A percentile compares a stretch with the other conserved stretches of the same genome.
Evolutionary conservation across 139 green algal genomes (phyloP).

Genomic region (Spirogloea muscicola): DNA sequence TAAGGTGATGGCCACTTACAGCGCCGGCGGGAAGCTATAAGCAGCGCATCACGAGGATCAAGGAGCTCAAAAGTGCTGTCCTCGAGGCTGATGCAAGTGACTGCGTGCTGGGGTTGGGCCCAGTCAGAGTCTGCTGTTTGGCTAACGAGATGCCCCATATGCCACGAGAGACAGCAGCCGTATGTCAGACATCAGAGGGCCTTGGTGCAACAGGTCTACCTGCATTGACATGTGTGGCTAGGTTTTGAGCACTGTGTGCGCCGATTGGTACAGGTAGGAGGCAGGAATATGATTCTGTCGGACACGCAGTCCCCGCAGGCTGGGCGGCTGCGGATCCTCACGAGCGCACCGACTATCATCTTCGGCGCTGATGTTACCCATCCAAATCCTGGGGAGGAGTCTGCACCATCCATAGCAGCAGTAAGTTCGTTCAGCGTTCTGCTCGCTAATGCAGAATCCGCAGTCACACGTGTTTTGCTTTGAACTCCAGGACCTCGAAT

Average conservation of each 20-base stretch:
- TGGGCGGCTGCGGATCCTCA: neutral
- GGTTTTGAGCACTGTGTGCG: too few species aligned
- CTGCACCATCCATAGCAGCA: slow-evolving; percentile 40
- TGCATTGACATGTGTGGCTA: neutral
- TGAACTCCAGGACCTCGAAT: neutral
- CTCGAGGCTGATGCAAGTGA: neutral
- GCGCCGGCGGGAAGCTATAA: too few species aligned
- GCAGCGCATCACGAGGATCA: neutral
- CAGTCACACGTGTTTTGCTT: neutral
- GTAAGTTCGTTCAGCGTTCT: slow-evolving; percentile 10
- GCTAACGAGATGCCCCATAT: too few species aligned
- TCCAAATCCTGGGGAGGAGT: slow-evolving; percentile 30
- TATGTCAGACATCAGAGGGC: too few species aligned
- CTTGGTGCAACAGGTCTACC: neutral
- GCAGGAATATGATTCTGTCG: slow-evolving; percentile 18
- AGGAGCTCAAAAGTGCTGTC: neutral
- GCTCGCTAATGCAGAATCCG: neutral
- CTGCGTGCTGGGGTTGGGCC: too few species aligned
- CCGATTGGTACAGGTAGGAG: slow-evolving; percentile 18
- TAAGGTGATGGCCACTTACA: slow-evolving; percentile 38
- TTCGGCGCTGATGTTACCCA: slow-evolving; percentile 51
- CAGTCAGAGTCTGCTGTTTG: too few species aligned
- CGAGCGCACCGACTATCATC: slow-evolving; percentile 38
- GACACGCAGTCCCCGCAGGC: neutral
- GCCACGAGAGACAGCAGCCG: too few species aligned